Base-by-base conservation (phyloP, 352 stramenopile genomes). In the Pythium diclinum region DNA sequence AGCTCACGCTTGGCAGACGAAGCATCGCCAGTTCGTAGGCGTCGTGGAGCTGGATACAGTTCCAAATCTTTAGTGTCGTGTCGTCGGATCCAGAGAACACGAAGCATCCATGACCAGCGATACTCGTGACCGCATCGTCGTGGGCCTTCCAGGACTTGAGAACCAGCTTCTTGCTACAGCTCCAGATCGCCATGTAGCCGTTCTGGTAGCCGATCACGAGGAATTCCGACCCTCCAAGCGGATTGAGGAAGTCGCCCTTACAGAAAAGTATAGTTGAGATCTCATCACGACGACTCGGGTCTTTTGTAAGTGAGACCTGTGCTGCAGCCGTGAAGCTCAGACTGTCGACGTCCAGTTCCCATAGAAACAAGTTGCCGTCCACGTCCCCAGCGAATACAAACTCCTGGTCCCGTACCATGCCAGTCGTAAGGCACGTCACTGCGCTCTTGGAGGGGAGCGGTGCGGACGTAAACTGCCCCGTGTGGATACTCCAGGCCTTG, bases 51-150 rank as follows among this genome's bases (percentile, higher is more conserved):
- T 79, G 61, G 14, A 85, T 61, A 23, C 83, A 65, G 56, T 93
- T 93, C 84, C 80, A 93, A 54, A 93, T 86, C 6, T 72, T 69
- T 53, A 93, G 55, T 1, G 78, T 65, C 11, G 67, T 65, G 49
- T 93, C 84, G 14, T 93, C 84, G 1, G 84, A 93, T 17, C 82
- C 79, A 0, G 84, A 90, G 67, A 89, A 89, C n/a, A 93, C 65
- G 59, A 93, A 89, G 47, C 78, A 87, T 3, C 82, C 84, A 47
- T 91, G 81, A 23, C 85, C 56, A 0, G 61, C 67, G n/a, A 93
- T 68, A 25, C 77, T 78, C 7, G 71, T 74, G 23, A 91, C 68
- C 8, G 70, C 60, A 11, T 93, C 80, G 2, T 58, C 67, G 56
- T 92, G 83, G 2, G 73, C 79, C 36, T 79, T 85, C 65, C 89